Base-by-base conservation (phyloP, 805 yeast species). In the Saturnispora sanitii region DNA sequence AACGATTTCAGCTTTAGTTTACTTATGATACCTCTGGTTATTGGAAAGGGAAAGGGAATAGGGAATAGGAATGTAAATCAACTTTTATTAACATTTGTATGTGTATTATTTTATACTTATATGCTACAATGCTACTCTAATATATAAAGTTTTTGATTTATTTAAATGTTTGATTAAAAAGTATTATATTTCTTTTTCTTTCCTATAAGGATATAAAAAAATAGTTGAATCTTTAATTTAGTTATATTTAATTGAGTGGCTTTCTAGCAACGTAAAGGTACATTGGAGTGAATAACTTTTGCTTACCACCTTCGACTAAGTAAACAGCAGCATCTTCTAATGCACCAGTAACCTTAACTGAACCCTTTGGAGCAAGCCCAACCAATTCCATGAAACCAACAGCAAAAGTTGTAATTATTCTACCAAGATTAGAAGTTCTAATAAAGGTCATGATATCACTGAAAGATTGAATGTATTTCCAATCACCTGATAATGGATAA, bases 251-350 rank as follows among this genome's bases (percentile, higher is more conserved):
- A 35, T 62, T 53, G 43, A 63, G 59, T 49, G 97, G 97, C 68
- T 90, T 90, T 68, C 75, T 81, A 53, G 75, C 87, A 50, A 92
- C 76, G 60, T 79, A 90, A 60, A 92, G 72, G 92, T 86, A 83
- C 98, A 92, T 92, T 56, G 98, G 98, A 31, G 97, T 90, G 69
- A 92, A 92, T 50, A 92, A 71, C 55, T 82, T 79, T 62, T 81
- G 72, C 64, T 72, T 73, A 61, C 96, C 98, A 64, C 98, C 98
- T 43, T 78, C 83, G 43, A 88, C 96, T 56, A 92, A 75, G 62
- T 87, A 88, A 45, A 90, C 79, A 42, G 97, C 97, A 46, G 98
- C 98, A 60, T 88, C 92, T 68, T 92, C 98, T 51, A 92, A 74
- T 23, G 97, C 97, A 47, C 65, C 72, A 32, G 97, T 86, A 49